A percentile compares a stretch with the other conserved stretches of the same genome.
Evolutionary conservation across 345 rosid genomes (phyloP).

Genomic region (Salix udensis): DNA sequence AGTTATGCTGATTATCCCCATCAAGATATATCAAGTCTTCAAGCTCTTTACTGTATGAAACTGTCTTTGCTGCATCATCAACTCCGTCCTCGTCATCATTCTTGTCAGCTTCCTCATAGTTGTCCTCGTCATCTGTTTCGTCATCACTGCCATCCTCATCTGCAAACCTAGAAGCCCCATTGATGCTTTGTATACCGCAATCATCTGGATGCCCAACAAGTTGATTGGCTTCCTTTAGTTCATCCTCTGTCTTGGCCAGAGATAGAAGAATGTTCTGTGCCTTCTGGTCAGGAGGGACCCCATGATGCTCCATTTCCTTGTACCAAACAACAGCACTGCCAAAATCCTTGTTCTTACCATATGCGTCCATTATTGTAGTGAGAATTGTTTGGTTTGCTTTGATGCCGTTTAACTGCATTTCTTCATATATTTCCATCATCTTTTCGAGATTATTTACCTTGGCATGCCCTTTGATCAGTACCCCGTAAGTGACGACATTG

Average conservation of each 20-base stretch:
- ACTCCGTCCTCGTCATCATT: not conserved
- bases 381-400: slow-evolving; percentile 77
- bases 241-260: slow-evolving; percentile 64
- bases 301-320: slow-evolving; percentile 71
- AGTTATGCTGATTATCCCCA: not conserved
- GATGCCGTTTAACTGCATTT: slow-evolving; percentile 55
- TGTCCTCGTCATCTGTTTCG: slow-evolving; percentile 6
- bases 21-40: not conserved
- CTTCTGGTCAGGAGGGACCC: slow-evolving; percentile 74
- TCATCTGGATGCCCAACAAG: slow-evolving; percentile 38
- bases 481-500: slow-evolving; percentile 72
- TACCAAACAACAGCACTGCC: slow-evolving; percentile 81
- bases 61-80: not conserved
- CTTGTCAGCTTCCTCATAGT: not conserved
- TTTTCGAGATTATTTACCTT: slow-evolving; percentile 62
- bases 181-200: slow-evolving; percentile 18
- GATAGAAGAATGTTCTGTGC: slow-evolving; percentile 83
- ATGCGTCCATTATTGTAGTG: slow-evolving; percentile 84
- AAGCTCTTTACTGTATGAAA: not conserved
- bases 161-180: slow-evolving; percentile 22
- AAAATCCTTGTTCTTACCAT: slow-evolving; percentile 74
- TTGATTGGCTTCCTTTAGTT: slow-evolving; percentile 58
- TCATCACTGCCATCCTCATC: slow-evolving; percentile 36
- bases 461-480: slow-evolving; percentile 81
- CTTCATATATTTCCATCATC: slow-evolving; percentile 67